phyloP scores from a whole-genome alignment of 768 basidiomycete species.

The Cystobasidium ongulense region DNA sequence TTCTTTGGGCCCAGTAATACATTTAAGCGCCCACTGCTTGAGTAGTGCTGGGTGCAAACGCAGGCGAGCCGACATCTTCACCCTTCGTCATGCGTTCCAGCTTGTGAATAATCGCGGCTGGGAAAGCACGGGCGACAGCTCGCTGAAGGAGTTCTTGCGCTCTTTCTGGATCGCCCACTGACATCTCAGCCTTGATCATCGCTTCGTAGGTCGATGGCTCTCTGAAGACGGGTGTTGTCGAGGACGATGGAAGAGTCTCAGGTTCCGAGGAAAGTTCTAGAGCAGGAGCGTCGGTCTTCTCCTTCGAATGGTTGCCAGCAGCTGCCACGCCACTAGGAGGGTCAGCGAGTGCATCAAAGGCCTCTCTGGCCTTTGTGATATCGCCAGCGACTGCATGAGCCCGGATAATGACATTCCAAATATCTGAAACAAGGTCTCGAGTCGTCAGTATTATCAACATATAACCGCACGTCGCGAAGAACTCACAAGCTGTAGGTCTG shows the following conservation, averaged over 20 bases:
- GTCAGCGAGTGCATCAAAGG: conserved; percentile 75
- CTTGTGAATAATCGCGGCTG: conserved; percentile 27
- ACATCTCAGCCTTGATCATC: conserved; percentile 87
- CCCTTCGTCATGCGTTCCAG: conserved; percentile 42
- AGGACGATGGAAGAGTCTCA: conserved; percentile 11
- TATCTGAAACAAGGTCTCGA: background rate
- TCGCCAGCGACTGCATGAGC: conserved; percentile 62
- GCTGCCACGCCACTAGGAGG: conserved; percentile 78
- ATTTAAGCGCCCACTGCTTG: background rate
- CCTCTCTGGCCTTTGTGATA: conserved; percentile 60
- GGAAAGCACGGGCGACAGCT: conserved; percentile 39
- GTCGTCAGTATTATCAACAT: background rate
- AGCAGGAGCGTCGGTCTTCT: conserved; percentile 48
- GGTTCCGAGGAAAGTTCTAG: background rate
- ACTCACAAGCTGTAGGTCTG: conserved; percentile 6
- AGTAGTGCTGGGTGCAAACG: background rate
- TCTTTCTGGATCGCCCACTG: conserved; percentile 61
- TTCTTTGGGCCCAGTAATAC: too few relatives aligned
- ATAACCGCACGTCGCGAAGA: background rate
- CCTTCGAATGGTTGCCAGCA: conserved; percentile 72
- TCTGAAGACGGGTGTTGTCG: conserved; percentile 62
- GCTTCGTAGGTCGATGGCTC: conserved; percentile 94
- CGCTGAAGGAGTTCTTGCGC: conserved; percentile 60
- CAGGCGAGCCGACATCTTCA: conserved; percentile 6
- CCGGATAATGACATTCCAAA: conserved; percentile 50